Evolutionary conservation across 345 rosid species (phyloP).

Genomic region (Salix suchowensis): DNA sequence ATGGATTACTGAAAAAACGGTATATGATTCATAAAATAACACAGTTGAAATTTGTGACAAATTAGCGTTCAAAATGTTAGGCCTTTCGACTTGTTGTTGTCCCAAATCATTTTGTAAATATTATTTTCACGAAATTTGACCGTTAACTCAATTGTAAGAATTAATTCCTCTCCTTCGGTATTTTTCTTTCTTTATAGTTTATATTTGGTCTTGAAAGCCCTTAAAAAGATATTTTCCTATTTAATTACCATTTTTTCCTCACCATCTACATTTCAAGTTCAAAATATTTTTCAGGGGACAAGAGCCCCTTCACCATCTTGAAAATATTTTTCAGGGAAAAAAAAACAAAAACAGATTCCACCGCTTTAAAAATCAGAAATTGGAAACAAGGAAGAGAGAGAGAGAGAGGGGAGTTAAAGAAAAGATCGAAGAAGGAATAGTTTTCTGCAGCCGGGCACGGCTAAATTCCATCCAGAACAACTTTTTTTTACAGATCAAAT

Average conservation of each 20-base stretch:
- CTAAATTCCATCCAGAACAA: background rate
- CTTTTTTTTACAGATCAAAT: background rate
- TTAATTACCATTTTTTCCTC: background rate
- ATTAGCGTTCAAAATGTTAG: background rate
- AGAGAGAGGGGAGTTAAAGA: too few relatives aligned
- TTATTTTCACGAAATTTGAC: too few relatives aligned
- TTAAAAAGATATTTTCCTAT: too few relatives aligned
- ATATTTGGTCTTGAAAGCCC: background rate
- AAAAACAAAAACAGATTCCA: too few relatives aligned
- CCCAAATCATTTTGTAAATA: background rate
- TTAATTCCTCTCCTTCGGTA: too few relatives aligned
- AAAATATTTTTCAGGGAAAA: too few relatives aligned
- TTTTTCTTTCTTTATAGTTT: too few relatives aligned
- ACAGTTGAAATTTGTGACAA: background rate
- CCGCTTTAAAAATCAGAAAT: too few relatives aligned
- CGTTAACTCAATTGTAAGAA: too few relatives aligned
- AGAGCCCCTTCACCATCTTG: background rate
- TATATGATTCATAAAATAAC: background rate
- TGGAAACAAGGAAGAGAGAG: too few relatives aligned
- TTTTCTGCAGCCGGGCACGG: background rate
- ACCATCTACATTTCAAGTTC: too few relatives aligned
- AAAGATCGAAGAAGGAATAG: too few relatives aligned
- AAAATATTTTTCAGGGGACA: background rate
- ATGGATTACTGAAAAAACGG: background rate
- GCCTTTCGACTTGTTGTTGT: background rate